These are phyloP conservation scores for Cryptococcus sp. DNA, from an alignment of 1,284 basidiomycete species.

Conservation along the genomic window DNA sequence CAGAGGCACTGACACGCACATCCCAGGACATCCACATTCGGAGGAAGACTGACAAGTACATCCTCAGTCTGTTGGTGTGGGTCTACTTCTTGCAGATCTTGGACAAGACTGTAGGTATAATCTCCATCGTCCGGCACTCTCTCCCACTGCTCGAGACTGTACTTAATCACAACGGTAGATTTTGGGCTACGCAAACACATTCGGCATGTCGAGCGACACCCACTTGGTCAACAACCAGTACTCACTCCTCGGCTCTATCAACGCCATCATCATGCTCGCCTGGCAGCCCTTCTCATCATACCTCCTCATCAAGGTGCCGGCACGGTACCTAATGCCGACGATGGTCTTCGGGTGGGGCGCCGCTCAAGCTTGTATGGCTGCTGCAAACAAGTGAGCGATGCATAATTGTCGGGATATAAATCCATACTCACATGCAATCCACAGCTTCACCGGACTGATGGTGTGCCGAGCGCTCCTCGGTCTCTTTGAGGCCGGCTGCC, in stretches of 20 bases:
- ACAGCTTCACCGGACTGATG: conserved; percentile 29
- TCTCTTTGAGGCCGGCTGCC: conserved; percentile 49
- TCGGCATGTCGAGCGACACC: conserved; percentile 37
- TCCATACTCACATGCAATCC: no score
- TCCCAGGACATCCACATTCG: conserved; percentile 23
- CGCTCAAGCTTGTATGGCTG: conserved; percentile 36
- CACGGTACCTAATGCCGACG: conserved; percentile 42
- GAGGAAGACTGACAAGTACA: conserved; percentile 32
- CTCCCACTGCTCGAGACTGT: neutral
- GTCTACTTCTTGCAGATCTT: conserved; percentile 46
- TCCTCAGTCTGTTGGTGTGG: conserved; percentile 38
- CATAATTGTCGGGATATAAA: no score
- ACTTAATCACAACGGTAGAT: neutral
- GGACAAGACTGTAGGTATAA: conserved; percentile 35
- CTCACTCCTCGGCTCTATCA: conserved; percentile 38
- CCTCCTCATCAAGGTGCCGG: conserved; percentile 43
- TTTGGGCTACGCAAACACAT: conserved; percentile 40
- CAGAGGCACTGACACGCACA: neutral
- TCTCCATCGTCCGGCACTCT: conserved; percentile 4
- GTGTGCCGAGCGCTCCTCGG: conserved; percentile 48
- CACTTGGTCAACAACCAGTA: conserved; percentile 34
- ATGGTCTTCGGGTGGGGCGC: conserved; percentile 43
- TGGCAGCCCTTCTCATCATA: conserved; percentile 48
- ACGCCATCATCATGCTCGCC: conserved; percentile 43
- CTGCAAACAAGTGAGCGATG: conserved; percentile 27